phyloP scores from a whole-genome alignment of 2,329 filamentous ascomycete genomes.

The Aplosporella prunicola region DNA sequence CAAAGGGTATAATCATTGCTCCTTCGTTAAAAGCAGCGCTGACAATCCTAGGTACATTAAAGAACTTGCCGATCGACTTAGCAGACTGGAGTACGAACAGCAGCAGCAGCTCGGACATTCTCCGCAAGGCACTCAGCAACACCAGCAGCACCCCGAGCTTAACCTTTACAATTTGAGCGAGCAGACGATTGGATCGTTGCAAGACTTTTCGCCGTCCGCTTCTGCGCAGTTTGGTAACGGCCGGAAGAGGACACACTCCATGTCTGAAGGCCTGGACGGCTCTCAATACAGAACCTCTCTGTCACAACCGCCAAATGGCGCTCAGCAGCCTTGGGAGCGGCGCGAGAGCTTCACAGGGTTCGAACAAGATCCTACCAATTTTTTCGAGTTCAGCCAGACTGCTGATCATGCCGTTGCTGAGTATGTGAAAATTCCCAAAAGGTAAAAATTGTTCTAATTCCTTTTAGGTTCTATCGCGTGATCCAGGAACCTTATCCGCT shows the following conservation, averaged over 20 bases:
- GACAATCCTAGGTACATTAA: conserved; percentile 31
- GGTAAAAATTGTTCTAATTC: conserved; percentile 14
- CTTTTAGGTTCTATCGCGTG: conserved; percentile 24
- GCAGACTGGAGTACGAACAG: conserved; percentile 22
- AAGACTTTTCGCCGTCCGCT: conserved; percentile 19
- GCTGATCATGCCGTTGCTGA: conserved; percentile 9
- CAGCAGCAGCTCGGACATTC: conserved; percentile 7
- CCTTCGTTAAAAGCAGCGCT: conserved; percentile 3
- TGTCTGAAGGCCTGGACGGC: conserved; percentile 28
- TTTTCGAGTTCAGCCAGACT: conserved; percentile 22
- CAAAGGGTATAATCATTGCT: conserved; percentile 26
- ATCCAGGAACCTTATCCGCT: conserved; percentile 28
- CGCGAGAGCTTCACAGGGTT: conserved; percentile 5
- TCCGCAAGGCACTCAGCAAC: conserved; percentile 4
- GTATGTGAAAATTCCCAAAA: not conserved
- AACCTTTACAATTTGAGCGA: conserved; percentile 17
- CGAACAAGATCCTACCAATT: conserved; percentile 16
- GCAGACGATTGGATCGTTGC: conserved; percentile 17
- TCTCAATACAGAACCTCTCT: conserved; percentile 16
- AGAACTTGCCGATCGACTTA: conserved; percentile 30
- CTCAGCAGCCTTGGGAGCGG: conserved; percentile 21
- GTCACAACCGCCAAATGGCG: conserved; percentile 15
- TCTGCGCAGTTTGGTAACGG: conserved; percentile 21
- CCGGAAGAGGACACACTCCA: conserved; percentile 29
- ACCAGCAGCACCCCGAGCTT: conserved; percentile 7